Evolutionary conservation across 441 rosid genomes (phyloP), one percentile per base, ranked within the genome.

Genomic region (Populus tomentosa): DNA sequence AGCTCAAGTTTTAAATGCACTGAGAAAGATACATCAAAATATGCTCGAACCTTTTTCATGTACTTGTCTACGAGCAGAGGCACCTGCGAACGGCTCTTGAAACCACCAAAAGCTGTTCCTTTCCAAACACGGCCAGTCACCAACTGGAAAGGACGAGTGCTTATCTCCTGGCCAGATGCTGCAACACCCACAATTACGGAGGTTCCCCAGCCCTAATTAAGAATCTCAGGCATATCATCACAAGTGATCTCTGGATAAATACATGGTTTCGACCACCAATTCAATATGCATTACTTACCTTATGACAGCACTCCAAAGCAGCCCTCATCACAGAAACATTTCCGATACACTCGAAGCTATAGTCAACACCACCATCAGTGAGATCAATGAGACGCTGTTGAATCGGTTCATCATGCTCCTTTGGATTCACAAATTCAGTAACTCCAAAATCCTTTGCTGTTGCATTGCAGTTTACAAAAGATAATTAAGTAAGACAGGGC

Each of bases 81-180:
- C 82, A 95, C 99, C 77, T 95, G 97, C 35, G 97, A 88, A 77
- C 98, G 97, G 85, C 98, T 95, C 94, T 95, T 95, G 88, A 95
- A 95, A 78, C 98, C 99, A 71, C 99, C 99, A 78, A 95, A 95
- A 42, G 97, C 99, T 79, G 97, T 92, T 87, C 99, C 99, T 86
- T 92, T 95, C 99, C 99, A 95, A 20, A 95, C 99, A 73, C 99
- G 98, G 5, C 98, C 99, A 10, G 98, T 95, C 82, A 95, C 99
- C 77, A 95, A 87, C 86, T 95, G 98, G 89, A 95, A 95, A 13
- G 99, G 99, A 50, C 98, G 92, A 30, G 99, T 95, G 26, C 92
- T 85, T 69, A 95, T 92, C 86, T 95, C 99, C 85, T 95, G 98
- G 76, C 99, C 99, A 64, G 98, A 92, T 85, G 95, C 99, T 13